phyloP scores from a whole-genome alignment of 83 land plant genomes.

The Isoetes engelmannii region DNA sequence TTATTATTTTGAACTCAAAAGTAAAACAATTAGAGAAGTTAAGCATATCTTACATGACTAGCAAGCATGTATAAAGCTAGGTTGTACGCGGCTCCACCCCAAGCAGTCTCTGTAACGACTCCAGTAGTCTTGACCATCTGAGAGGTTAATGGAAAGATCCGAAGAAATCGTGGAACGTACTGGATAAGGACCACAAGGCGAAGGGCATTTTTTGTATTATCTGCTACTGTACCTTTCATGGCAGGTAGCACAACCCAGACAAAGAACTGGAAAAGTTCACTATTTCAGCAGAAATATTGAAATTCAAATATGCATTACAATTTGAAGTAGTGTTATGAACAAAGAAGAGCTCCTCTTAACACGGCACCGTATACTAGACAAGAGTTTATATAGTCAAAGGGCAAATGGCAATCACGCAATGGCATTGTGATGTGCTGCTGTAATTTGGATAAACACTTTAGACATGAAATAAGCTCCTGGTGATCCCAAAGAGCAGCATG shows the following conservation, averaged over 20 bases:
- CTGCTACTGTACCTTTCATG: background rate
- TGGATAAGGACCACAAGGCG: background rate
- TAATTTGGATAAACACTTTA: too few species aligned
- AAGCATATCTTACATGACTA: constrained; percentile 10
- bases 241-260: constrained; percentile 4
- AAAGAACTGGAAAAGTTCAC: background rate
- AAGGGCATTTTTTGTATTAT: constrained; percentile 1
- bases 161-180: background rate
- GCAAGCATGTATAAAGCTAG: constrained; percentile 10
- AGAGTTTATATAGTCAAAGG: too few species aligned
- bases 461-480: too few species aligned
- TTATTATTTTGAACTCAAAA: too few species aligned
- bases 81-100: constrained; percentile 13
- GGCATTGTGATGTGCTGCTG: too few species aligned
- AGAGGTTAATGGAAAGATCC: background rate
- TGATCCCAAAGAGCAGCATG: too few species aligned
- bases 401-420: too few species aligned
- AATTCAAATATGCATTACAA: background rate
- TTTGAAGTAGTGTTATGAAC: background rate
- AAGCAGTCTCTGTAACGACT: constrained; percentile 4
- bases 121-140: constrained; percentile 9
- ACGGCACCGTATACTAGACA: too few species aligned
- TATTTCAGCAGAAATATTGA: background rate
- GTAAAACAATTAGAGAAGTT: too few species aligned
- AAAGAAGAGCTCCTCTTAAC: background rate